Evolutionary conservation across 2,329 filamentous ascomycete genomes (phyloP).

Genomic region (Penicillium nordicum): DNA sequence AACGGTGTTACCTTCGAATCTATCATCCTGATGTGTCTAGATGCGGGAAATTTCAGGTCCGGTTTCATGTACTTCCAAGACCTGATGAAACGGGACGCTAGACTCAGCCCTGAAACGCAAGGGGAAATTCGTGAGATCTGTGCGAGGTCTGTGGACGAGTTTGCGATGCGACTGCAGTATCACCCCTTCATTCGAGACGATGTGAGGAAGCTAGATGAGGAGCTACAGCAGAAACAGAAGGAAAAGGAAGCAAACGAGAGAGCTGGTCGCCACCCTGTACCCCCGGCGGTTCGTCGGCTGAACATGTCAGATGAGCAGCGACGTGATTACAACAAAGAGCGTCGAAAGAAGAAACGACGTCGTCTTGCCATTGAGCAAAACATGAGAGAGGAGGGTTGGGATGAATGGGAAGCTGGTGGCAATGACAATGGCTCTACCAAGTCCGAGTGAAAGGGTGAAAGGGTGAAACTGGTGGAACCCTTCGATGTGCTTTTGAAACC

Average conservation of each 20-base stretch:
- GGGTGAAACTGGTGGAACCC: not conserved
- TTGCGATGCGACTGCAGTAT: constrained; percentile 30
- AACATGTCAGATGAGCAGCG: constrained; percentile 13
- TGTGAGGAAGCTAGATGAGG: constrained; percentile 6
- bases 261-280: constrained; percentile 1
- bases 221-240: not conserved
- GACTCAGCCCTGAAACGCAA: constrained; percentile 24
- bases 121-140: constrained; percentile 31
- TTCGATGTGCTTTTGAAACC: not conserved
- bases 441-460: constrained; percentile 4
- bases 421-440: not conserved
- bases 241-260: not conserved
- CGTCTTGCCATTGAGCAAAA: constrained; percentile 16
- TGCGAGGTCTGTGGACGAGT: constrained; percentile 27
- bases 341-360: constrained; percentile 23
- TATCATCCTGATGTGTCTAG: constrained; percentile 57
- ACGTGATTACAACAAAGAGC: constrained; percentile 18
- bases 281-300: constrained; percentile 5
- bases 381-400: constrained; percentile 22
- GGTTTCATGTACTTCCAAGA: constrained; percentile 41
- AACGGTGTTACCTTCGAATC: constrained; percentile 61
- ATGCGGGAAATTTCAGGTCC: constrained; percentile 34
- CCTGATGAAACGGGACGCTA: constrained; percentile 30
- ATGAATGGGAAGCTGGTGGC: constrained; percentile 11
- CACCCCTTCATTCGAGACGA: constrained; percentile 27